These are phyloP conservation scores for Penicillium occitanis DNA, from an alignment of 2,329 filamentous ascomycete species.

Conservation along the genomic window DNA sequence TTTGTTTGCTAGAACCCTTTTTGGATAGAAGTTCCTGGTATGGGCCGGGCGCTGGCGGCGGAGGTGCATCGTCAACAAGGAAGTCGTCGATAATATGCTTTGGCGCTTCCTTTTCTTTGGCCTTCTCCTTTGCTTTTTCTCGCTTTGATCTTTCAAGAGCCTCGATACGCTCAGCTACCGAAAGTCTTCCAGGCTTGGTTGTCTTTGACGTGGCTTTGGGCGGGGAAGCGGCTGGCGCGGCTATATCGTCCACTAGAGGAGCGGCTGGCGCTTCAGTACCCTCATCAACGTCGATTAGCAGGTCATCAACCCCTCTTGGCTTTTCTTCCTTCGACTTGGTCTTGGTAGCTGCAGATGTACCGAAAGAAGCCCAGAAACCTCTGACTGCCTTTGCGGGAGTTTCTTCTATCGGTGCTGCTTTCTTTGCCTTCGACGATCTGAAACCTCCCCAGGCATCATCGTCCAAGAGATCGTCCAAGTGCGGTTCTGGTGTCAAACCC, in stretches of 20 bases:
- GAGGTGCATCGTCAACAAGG: constrained; percentile 32
- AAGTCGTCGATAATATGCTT: constrained; percentile 40
- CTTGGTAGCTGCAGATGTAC: constrained; percentile 39
- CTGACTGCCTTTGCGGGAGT: constrained; percentile 38
- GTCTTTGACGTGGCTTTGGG: constrained; percentile 46
- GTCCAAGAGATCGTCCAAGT: constrained; percentile 29
- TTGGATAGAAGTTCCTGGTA: constrained; percentile 22
- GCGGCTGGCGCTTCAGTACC: constrained; percentile 37
- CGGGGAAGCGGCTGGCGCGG: constrained; percentile 41
- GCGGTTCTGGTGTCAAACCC: constrained; percentile 43
- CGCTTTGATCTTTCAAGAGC: constrained; percentile 45
- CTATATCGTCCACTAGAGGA: constrained; percentile 41
- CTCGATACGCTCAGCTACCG: constrained; percentile 56
- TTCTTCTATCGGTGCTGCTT: constrained; percentile 38
- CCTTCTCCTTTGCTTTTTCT: constrained; percentile 40
- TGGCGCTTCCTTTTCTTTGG: constrained; percentile 36
- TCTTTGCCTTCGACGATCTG: constrained; percentile 43
- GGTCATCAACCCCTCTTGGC: constrained; percentile 36
- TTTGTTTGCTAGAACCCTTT: constrained; percentile 28
- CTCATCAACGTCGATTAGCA: constrained; percentile 39
- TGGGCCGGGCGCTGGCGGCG: constrained; percentile 34
- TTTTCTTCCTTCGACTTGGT: constrained; percentile 48
- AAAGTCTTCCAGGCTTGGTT: constrained; percentile 45
- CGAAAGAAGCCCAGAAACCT: constrained; percentile 48
- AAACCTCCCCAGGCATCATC: constrained; percentile 42